phyloP scores from a whole-genome alignment of 2,329 filamentous ascomycete species.

The Westerdykella ornata region DNA sequence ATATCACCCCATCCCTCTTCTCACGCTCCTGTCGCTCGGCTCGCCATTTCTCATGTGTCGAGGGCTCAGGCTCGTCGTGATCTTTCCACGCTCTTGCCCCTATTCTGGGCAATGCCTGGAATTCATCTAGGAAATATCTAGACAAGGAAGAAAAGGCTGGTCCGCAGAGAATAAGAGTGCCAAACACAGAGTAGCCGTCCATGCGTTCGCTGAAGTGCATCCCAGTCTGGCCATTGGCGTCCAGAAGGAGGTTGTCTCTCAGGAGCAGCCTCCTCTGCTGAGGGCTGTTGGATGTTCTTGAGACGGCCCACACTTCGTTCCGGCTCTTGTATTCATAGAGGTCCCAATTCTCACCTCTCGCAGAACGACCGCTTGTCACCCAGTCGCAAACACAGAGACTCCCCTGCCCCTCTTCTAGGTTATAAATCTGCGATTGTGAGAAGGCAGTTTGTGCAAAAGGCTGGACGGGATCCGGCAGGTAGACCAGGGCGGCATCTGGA shows the following conservation, averaged over 20 bases:
- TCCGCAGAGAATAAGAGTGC: constrained; percentile 77
- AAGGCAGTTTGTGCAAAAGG: constrained; percentile 82
- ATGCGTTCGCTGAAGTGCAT: constrained; percentile 49
- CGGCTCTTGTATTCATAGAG: constrained; percentile 71
- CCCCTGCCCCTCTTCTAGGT: constrained; percentile 42
- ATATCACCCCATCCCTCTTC: constrained; percentile 32
- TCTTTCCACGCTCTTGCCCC: constrained; percentile 70
- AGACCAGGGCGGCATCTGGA: constrained; percentile 49
- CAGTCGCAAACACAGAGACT: constrained; percentile 82
- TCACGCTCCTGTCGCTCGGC: constrained; percentile 53
- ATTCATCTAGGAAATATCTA: constrained; percentile 72
- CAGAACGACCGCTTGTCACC: constrained; percentile 81
- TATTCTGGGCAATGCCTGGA: constrained; percentile 69
- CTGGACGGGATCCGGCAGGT: constrained; percentile 86
- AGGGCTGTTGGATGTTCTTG: constrained; percentile 13
- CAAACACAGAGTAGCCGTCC: constrained; percentile 69
- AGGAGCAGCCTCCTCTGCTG: constrained; percentile 59
- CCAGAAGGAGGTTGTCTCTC: constrained; percentile 76
- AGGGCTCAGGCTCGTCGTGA: constrained; percentile 32
- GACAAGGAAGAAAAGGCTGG: constrained; percentile 59
- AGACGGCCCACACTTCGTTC: constrained; percentile 72
- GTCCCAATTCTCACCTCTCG: constrained; percentile 84
- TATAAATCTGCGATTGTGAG: constrained; percentile 75
- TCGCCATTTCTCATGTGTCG: constrained; percentile 46
- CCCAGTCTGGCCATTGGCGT: constrained; percentile 41